Percentiles rank a stretch among this genome's conserved stretches.
Evolutionary conservation across 768 basidiomycete genomes (phyloP).

Genomic region (Boletales sp.): DNA sequence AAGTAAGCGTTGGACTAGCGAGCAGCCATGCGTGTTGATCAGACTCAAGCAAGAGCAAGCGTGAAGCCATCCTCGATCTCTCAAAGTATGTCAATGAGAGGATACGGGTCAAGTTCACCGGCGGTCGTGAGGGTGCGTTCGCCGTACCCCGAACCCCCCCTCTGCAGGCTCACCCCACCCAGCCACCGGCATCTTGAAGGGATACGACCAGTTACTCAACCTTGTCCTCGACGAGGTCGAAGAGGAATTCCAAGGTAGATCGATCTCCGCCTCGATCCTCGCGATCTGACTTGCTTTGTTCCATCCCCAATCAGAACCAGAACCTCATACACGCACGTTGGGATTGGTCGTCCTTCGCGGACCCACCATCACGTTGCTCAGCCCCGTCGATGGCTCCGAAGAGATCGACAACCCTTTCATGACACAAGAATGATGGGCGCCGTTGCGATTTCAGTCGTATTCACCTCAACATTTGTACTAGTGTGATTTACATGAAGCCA

Average conservation of each 20-base stretch:
- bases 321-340: constrained; percentile 59
- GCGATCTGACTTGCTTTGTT: constrained; percentile 5
- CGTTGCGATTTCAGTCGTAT: neutral
- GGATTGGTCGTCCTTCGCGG: constrained; percentile 91
- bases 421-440: constrained; percentile 50
- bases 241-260: constrained; percentile 71
- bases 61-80: constrained; percentile 94
- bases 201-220: constrained; percentile 94
- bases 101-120: constrained; percentile 96
- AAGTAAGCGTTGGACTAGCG: constrained; percentile 21
- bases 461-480: neutral
- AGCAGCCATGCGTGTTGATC: constrained; percentile 24
- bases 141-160: neutral
- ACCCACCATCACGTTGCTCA: constrained; percentile 90
- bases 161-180: neutral
- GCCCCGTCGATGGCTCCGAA: constrained; percentile 92
- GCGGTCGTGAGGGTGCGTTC: constrained; percentile 83
- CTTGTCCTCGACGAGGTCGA: constrained; percentile 95
- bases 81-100: constrained; percentile 90
- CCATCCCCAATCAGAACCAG: constrained; percentile 45
- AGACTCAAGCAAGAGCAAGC: constrained; percentile 45
- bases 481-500: constrained; percentile 12
- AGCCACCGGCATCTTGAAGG: constrained; percentile 94
- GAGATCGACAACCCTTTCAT: constrained; percentile 91
- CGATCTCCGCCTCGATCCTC: constrained; percentile 8